Evolutionary conservation across 345 rosid genomes (phyloP).

Genomic region (Acer campestre): DNA sequence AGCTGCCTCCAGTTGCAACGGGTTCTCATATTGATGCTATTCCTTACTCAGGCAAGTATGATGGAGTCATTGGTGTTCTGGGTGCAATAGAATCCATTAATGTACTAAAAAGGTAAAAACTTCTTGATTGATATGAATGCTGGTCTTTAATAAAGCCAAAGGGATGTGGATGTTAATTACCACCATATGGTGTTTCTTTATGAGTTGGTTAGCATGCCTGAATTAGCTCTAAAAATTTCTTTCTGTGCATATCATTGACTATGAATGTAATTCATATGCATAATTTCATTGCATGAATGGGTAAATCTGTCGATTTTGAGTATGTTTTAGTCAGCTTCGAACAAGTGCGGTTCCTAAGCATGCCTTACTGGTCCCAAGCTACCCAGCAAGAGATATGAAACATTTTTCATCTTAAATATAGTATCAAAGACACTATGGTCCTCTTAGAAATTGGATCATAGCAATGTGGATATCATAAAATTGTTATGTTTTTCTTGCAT

Average conservation of each 20-base stretch:
- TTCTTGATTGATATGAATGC: slow-evolving; percentile 12
- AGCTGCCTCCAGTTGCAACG: slow-evolving; percentile 75
- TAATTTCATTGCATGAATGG: not conserved
- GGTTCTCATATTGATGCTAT: slow-evolving; percentile 99
- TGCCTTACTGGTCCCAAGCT: not conserved
- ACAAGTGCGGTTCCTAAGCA: not conserved
- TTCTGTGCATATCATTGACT: not conserved
- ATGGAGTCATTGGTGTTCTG: slow-evolving; percentile 95
- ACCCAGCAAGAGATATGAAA: slow-evolving; percentile 1
- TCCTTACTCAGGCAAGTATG: slow-evolving; percentile 95
- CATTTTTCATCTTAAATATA: not conserved
- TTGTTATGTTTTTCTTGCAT: not conserved
- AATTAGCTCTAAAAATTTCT: not conserved
- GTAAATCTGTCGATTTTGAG: too few relatives aligned
- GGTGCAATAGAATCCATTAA: slow-evolving; percentile 96
- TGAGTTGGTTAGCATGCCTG: slow-evolving; percentile 2
- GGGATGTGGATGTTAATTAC: not conserved
- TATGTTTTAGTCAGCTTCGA: not conserved
- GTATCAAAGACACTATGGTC: not conserved
- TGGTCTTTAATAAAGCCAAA: slow-evolving; percentile 5
- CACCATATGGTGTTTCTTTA: not conserved
- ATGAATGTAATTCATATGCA: not conserved
- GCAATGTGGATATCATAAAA: not conserved
- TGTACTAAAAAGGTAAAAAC: slow-evolving; percentile 72
- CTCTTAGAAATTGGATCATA: not conserved